Evolutionary conservation across 768 basidiomycete species (phyloP), one percentile per base, ranked within the genome.

Genomic region (Scleroderma citrinum): DNA sequence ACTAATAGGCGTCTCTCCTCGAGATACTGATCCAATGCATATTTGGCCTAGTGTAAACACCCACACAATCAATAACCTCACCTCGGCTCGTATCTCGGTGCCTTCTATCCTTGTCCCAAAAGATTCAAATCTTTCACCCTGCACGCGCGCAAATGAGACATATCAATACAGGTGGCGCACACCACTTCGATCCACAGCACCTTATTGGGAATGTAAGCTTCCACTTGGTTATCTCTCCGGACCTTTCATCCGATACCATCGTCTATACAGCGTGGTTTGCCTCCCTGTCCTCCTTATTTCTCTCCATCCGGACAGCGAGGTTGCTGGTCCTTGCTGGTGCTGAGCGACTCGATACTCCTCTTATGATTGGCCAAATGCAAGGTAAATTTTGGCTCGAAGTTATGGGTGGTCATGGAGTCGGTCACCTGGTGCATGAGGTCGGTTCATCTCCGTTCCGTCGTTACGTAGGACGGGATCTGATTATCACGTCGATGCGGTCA

Each of bases 331-430:
- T 99, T 14, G 96, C 96, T 0, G 95, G 94, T 0, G 83, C 93
- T 16, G 96, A 99, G 57, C 76, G 93, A 16, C 78, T 98, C 4
- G 96, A 99, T 60, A 86, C 81, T 57, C 83, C 91, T 56, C 76
- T 99, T 40, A 96, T 95, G 86, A 92, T 98, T 44, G 96, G 87
- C 1, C 92, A 94, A 62, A 94, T 95, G 92, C 91, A 85, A 64
- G 90, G 85, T 59, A 97, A 96, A 65, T 99, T 97, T 68, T 95
- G 97, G 68, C 76, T 97, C 64, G 84, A 78, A 20, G 92, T 99
- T 32, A 77, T 95, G 51, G 43, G 11, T 2, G 56, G 56, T 1
- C 78, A 82, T 8, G 82, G 83, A 30, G 90, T 91, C 1, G 95
- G 96, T 0, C 96, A 99, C 61, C 88, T 96, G 72, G 63, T 99